Evolutionary conservation across 2,329 filamentous ascomycete genomes (phyloP), one percentile per base, ranked within the genome.

Genomic region (Talaromyces rugulosus): DNA sequence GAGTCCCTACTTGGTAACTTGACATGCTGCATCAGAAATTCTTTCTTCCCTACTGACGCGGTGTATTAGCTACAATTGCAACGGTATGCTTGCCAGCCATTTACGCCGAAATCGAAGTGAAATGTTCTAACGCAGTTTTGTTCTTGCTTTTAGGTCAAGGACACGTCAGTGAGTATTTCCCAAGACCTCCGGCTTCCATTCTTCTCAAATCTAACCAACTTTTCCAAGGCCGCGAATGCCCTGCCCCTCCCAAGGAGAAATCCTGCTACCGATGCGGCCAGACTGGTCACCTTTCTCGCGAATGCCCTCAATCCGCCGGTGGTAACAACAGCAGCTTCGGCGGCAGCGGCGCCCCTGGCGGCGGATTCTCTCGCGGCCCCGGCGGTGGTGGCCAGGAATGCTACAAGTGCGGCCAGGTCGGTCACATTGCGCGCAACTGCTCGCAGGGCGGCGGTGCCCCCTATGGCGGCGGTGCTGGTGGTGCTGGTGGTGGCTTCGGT

Each of bases 381-480:
- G 14, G 50, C 66, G 73, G 75, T 63, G 79, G 81, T 80, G 72
- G 83, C 70, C 80, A 89, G 69, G 89, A 96, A 81, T 96, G 92
- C 87, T 97, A 97, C 88, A 97, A 97, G 89, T 99, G 95, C 81
- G 93, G 93, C 66, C 91, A 96, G 83, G 85, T 92, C 68, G 95
- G 95, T 64, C 95, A 98, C 85, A 97, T 98, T 78, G 94, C 95
- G 70, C 92, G 84, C 71, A 85, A 82, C 72, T 82, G 81, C 71
- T 78, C 81, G 64, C 82, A 82, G 70, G 76, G 80, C 68, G 80
- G 81, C 68, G 80, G 80, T 67, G 76, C 74, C 69, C 79, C 79
- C 66, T 77, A 81, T 66, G 81, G 81, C 68, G 79, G 79, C 65
- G 77, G 78, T 27, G 7, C 7, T 12, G 33, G 33, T 12, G 33